Evolutionary conservation across 2,329 filamentous ascomycete genomes (phyloP), one percentile per base, ranked within the genome.

Genomic region (Stenocarpella maydis): DNA sequence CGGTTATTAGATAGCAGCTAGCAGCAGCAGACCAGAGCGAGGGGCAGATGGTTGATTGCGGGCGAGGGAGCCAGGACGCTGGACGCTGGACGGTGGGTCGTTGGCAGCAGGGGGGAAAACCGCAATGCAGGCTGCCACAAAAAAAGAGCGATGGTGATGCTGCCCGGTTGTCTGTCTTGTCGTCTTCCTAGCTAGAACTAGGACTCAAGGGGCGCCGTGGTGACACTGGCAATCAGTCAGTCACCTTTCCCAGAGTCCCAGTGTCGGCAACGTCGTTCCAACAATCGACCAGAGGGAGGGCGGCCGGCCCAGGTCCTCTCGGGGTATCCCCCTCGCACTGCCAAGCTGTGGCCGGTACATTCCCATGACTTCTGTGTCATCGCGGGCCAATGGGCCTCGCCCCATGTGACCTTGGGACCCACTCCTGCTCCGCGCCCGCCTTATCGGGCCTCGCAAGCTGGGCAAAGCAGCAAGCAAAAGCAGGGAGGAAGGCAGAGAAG

Each of bases 291-390:
- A 54, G 41, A 58, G 65, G 65, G 43, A 58, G 65, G 65, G 34
- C 34, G 52, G 65, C 31, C n/a, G 65, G 28, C 21, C 52, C 69
- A 65, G 73, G 74, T 75, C 65, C 55, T 70, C 60, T 50, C 61
- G 24, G 69, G 58, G 74, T 75, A 74, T 19, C 71, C 70, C 69
- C 69, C 63, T 26, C 21, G 10, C 43, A 50, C 45, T 49, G 68
- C 67, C 67, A 53, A 67, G 69, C 63, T 69, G 71, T 66, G 65
- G 60, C 49, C 52, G 67, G 71, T 75, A 75, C 74, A 58, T 55
- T 19, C 14, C 10, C 43, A 64, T n/a, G 68, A 73, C 73, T 39
- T 73, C 34, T 39, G 8, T 31, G 41, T 17, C 15, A 4, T 3
- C 41, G 28, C 41, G 28, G 55, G 41, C 60, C 65, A 70, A 72